A percentile compares a stretch with the other conserved stretches of the same genome.
Evolutionary conservation across 495 filamentous ascomycete species (phyloP).

Genomic region (Neurospora hispaniola): DNA sequence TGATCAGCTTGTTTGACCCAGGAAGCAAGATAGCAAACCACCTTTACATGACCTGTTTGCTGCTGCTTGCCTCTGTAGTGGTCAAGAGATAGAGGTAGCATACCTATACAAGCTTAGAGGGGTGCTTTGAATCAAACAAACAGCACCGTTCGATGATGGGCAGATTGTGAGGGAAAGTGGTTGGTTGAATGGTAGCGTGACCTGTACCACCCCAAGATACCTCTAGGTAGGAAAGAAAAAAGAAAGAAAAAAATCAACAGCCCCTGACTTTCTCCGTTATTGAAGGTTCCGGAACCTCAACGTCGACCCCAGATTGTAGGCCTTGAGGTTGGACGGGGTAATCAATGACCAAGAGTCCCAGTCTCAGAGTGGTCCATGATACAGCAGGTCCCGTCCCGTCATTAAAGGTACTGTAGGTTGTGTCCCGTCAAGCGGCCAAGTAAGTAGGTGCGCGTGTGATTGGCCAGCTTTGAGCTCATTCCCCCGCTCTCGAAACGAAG

Average conservation of each 20-base stretch:
- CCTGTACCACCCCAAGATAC: not conserved
- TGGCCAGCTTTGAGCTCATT: constrained; percentile 3
- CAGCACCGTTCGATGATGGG: not conserved
- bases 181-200: not conserved
- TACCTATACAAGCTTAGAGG: not conserved
- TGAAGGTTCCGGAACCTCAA: not conserved
- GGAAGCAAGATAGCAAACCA: not conserved
- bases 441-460: not conserved
- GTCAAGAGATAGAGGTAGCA: no score
- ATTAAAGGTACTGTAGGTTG: not conserved
- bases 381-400: not conserved
- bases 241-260: not conserved
- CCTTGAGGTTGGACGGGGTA: not conserved
- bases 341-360: not conserved
- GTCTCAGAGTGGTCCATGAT: not conserved
- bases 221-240: no score
- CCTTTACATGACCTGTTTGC: not conserved
- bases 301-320: not conserved
- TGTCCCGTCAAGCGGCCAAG: not conserved
- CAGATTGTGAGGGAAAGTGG: not conserved
- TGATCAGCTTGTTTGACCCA: not conserved
- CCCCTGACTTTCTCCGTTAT: not conserved
- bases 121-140: not conserved
- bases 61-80: not conserved
- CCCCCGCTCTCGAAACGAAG: not conserved